Base-by-base conservation (phyloP, 257 asterid species). In the Primulina tabacum region DNA sequence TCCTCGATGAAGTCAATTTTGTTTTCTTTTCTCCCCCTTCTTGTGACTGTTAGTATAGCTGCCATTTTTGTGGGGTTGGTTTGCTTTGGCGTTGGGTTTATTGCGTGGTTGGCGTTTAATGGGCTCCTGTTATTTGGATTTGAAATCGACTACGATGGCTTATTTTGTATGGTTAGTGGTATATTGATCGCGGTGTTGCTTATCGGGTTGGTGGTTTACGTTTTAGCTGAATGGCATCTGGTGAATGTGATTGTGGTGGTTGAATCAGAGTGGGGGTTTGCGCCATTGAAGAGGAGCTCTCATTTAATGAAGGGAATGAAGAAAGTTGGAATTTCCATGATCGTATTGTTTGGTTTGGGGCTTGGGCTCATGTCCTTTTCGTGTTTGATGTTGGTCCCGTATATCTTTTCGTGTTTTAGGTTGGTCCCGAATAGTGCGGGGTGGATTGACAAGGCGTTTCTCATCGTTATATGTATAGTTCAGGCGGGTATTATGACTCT, bases 1-100 rank as follows among this genome's bases (percentile, higher is more conserved):
- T 64, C 85, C 38, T 82, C 97, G 4, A 57, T 92, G 21, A 78
- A 84, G 56, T 86, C 92, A 0, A 66, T 82, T 17, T n/a, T 76
- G 20, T 69, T 61, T 61, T 81, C 89, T 0, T 84, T 88, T 74
- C 12, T 79, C 20, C 80, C 83, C 5, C 65, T 84, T 10, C 56
- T 80, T 8, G 57, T 57, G 1, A 82, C 83, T 20, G 40, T 71
- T 16, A 3, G 4, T 11, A 12, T 43, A 0, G 53, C 53, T 12
- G 53, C 53, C 3, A 4, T 43, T 11, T 43, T 43, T 12, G 5
- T 43, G 53, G 53, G 53, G 3, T 0, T 43, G 17, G 53, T 43
- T 12, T 43, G 17, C n/a, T 43, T 43, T 0, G 17, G 17, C 5
- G 17, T 43, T 11, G 53, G 53, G 17, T 43, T 2, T 12, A 1